Conservation (phyloP, 371 early-diverging fungal genomes). For the Coemansia linderi region DNA sequence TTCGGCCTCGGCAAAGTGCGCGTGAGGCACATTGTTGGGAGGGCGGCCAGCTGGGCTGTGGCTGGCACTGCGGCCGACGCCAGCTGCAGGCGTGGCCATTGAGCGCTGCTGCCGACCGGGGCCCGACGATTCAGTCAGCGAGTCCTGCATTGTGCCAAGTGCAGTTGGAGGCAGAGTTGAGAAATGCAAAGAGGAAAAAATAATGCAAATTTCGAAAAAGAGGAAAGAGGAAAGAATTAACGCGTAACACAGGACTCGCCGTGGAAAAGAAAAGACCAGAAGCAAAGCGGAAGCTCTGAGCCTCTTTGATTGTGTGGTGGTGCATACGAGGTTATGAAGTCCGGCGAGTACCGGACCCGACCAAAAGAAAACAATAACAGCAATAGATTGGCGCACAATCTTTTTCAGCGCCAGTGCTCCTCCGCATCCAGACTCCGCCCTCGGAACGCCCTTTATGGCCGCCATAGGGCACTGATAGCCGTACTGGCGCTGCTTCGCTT, state of each 20-base stretch:
- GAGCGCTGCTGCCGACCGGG: not conserved
- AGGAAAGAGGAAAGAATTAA: not conserved
- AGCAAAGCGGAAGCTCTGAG: conserved; percentile 4
- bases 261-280: not conserved
- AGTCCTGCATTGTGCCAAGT: conserved; percentile 7
- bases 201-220: not conserved
- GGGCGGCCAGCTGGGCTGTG: conserved; percentile 5
- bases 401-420: not conserved
- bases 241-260: not conserved
- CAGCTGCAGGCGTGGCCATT: not conserved
- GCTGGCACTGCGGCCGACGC: conserved; percentile 11
- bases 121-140: conserved; percentile 7
- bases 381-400: not conserved
- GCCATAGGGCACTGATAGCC: too few relatives aligned
- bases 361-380: not conserved
- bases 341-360: not conserved
- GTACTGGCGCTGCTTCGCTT: too few relatives aligned
- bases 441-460: not conserved
- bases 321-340: not conserved
- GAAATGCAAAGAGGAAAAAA: not conserved
- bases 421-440: not conserved
- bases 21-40: not conserved
- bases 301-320: not conserved
- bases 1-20: conserved; percentile 9
- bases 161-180: not conserved